Percentiles rank a stretch among this genome's conserved stretches.
Evolutionary conservation across 2,329 filamentous ascomycete genomes (phyloP).

Genomic region (Apiospora koreana): DNA sequence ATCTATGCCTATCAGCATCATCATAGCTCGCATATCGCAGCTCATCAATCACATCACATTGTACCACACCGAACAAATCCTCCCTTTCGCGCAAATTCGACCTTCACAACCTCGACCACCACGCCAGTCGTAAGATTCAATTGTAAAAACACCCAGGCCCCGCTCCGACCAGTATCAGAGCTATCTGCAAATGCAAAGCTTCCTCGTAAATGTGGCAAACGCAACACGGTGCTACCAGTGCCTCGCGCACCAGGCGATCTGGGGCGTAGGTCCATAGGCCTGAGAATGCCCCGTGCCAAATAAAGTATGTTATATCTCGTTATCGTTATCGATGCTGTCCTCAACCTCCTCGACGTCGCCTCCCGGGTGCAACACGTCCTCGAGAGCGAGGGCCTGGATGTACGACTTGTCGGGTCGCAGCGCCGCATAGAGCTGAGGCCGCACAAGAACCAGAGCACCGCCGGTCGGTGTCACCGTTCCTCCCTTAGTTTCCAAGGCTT

Average conservation of each 20-base stretch:
- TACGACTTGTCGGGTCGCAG: constrained; percentile 37
- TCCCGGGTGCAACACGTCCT: not conserved
- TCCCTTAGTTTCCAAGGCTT: not conserved
- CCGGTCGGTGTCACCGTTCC: not conserved
- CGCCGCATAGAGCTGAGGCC: constrained; percentile 33
- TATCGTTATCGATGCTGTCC: not conserved
- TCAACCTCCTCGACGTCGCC: not conserved
- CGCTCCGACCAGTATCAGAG: not conserved
- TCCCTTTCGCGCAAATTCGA: not conserved
- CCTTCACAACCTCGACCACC: not conserved
- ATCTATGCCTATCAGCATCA: not conserved
- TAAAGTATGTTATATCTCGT: not conserved
- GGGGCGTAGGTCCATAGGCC: not conserved
- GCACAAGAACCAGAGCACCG: not conserved
- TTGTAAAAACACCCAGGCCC: not conserved
- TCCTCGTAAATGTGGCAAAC: no score
- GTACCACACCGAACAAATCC: not conserved
- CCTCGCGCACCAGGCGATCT: no score
- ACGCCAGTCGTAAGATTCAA: not conserved
- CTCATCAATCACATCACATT: not conserved
- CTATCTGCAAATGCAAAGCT: not conserved
- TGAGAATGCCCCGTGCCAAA: not conserved
- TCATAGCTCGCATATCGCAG: not conserved
- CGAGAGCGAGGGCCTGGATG: not conserved
- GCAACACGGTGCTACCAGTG: not conserved